Evolutionary conservation across 768 basidiomycete species (phyloP).

Genomic region (Tephrocybe sp.): DNA sequence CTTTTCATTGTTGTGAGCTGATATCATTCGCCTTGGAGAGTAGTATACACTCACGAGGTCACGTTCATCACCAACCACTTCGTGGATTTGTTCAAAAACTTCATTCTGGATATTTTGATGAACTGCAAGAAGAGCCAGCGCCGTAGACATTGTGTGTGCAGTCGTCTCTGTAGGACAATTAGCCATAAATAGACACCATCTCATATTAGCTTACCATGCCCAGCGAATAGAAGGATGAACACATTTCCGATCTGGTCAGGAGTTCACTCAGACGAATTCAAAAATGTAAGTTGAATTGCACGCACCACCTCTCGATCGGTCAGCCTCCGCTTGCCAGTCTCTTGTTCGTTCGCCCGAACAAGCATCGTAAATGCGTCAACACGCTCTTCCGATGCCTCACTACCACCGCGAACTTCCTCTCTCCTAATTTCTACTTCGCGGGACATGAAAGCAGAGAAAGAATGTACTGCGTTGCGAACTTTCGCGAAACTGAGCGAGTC

Average conservation of each 20-base stretch:
- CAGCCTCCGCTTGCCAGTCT: slow-evolving; percentile 34
- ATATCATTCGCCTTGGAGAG: not conserved
- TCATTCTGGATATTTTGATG: slow-evolving; percentile 41
- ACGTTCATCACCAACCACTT: slow-evolving; percentile 28
- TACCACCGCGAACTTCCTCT: slow-evolving; percentile 19
- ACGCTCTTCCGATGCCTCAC: slow-evolving; percentile 2
- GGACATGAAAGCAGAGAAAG: slow-evolving; percentile 34
- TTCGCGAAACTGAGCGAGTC: slow-evolving; percentile 22
- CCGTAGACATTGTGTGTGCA: slow-evolving; percentile 38
- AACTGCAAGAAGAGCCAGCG: slow-evolving; percentile 38
- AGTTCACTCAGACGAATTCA: not conserved
- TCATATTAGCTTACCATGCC: slow-evolving; percentile 40
- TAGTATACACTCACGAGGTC: slow-evolving; percentile 25
- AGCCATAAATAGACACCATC: not conserved
- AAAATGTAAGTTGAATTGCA: not conserved
- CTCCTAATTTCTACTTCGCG: slow-evolving; percentile 30
- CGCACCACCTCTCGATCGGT: slow-evolving; percentile 38
- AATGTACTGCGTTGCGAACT: slow-evolving; percentile 24
- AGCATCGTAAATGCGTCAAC: slow-evolving; percentile 40
- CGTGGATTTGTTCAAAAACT: slow-evolving; percentile 34
- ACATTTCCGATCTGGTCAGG: slow-evolving; percentile 46
- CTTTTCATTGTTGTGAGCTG: slow-evolving; percentile 20
- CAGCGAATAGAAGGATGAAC: slow-evolving; percentile 51
- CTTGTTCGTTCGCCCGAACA: slow-evolving; percentile 42
- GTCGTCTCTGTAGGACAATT: slow-evolving; percentile 35